These are phyloP conservation scores for Malus fusca DNA, from an alignment of 306 rosid genomes.

Conservation along the genomic window DNA sequence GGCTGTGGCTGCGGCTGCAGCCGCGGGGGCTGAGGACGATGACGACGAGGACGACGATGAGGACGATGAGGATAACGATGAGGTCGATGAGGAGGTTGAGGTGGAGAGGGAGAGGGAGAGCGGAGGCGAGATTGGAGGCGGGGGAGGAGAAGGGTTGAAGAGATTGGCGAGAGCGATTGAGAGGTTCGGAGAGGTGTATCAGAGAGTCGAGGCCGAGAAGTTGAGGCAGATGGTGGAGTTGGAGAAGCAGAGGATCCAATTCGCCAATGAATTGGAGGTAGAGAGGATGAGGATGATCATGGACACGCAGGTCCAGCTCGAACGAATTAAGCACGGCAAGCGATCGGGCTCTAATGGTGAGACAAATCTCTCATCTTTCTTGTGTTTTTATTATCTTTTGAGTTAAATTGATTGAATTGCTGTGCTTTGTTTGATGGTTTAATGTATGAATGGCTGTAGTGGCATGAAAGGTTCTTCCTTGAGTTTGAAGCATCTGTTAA, in stretches of 20 bases:
- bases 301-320: conserved; percentile 90
- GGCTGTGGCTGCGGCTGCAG: conserved; percentile 82
- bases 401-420: background rate
- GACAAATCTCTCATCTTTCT: conserved; percentile 6
- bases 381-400: background rate
- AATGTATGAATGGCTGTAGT: too few relatives aligned
- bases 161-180: conserved; percentile 78
- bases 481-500: background rate
- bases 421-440: too few relatives aligned
- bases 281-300: conserved; percentile 86
- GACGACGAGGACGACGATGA: conserved; percentile 54
- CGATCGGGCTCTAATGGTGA: conserved; percentile 70
- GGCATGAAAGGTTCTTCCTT: background rate
- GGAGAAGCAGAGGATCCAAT: conserved; percentile 94
- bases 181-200: conserved; percentile 73
- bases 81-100: conserved; percentile 37
- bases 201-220: conserved; percentile 80
- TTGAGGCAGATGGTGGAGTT: conserved; percentile 87
- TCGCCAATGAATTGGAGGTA: conserved; percentile 77
- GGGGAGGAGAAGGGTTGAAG: conserved; percentile 62
- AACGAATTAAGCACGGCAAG: conserved; percentile 84
- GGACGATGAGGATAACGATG: conserved; percentile 16
- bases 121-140: conserved; percentile 26
- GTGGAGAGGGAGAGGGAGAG: conserved; percentile 45
- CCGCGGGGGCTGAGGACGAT: conserved; percentile 52